Conservation (phyloP, 2,329 filamentous ascomycete genomes). For the Arachnomyces sp. region DNA sequence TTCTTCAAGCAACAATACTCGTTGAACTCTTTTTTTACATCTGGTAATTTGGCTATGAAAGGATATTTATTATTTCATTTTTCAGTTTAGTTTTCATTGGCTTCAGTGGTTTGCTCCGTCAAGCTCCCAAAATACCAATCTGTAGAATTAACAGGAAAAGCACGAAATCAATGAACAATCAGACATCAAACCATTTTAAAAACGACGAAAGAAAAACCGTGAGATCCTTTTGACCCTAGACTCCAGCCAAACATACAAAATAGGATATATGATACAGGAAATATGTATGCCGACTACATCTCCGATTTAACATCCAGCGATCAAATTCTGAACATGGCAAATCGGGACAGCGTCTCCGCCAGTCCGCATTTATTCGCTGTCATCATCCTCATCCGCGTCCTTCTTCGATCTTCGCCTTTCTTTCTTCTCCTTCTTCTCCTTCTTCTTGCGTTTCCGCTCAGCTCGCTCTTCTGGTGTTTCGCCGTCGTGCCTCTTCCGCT, state of each 20-base stretch:
- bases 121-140: too few species aligned
- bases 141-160: too few species aligned
- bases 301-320: slow-evolving; percentile 6
- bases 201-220: slow-evolving; percentile 17
- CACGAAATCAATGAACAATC: too few species aligned
- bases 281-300: slow-evolving; percentile 8
- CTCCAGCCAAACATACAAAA: slow-evolving; percentile 27
- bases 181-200: slow-evolving; percentile 16
- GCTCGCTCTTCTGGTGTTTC: slow-evolving; percentile 44
- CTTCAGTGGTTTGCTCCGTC: too few species aligned
- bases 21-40: too few species aligned
- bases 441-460: slow-evolving; percentile 46
- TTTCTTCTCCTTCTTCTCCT: slow-evolving; percentile 49
- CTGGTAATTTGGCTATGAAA: too few species aligned
- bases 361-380: slow-evolving; percentile 31
- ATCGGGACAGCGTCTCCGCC: slow-evolving; percentile 4
- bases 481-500: slow-evolving; percentile 50
- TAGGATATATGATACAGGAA: slow-evolving; percentile 35
- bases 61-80: too few species aligned
- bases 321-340: slow-evolving; percentile 8
- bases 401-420: slow-evolving; percentile 68
- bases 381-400: slow-evolving; percentile 30
- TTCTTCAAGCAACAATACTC: too few species aligned
- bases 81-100: too few species aligned
- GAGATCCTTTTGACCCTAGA: slow-evolving; percentile 29